Base-by-base conservation (phyloP, 2,329 filamentous ascomycete genomes). In the Emergomyces africanus region DNA sequence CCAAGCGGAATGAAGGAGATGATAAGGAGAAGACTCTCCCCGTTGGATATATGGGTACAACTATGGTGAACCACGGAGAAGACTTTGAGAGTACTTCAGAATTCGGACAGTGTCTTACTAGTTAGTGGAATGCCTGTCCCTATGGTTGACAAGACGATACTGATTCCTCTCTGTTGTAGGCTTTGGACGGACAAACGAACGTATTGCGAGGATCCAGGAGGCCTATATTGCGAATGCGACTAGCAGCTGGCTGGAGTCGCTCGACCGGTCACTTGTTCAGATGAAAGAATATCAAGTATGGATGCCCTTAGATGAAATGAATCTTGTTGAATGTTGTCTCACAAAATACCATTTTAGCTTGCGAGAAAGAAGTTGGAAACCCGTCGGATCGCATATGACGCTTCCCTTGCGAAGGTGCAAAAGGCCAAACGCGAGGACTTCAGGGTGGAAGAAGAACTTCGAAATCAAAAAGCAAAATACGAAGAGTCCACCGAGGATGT, bases 261-360 rank as follows among this genome's bases (percentile, higher is more conserved):
- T 96, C 25, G 92, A 97, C 72, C 81, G 90, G 64, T 95, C 88
- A 30, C 75, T 96, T 57, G 86, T 89, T 41, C 94, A 96, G 81
- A 92, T 97, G 89, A 96, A 95, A 72, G 94, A 97, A 70, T 97
- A 96, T 68, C 90, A 96, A 81, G 88, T 92, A 79, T 58, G 81
- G 71, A 6, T 5, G 10, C n/a, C 20, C 23, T 28, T 55, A 4
- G 15, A 28, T 14, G 14, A 8, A 18, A 18, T 35, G 18, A 15
- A 25, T 37, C 5, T n/a, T 20, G 50, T 8, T 10, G 12, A 28
- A 30, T 46, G 61, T 68, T 61, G 67, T 60, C 48, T 35, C 12
- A 46, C 59, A 51, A n/a, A 61, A 42, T 61, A 61, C 61, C 61
- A 20, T 3, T n/a, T 6, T 51, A 87, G 87, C 80, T 82, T 64